phyloP scores from a whole-genome alignment of 805 yeast genomes.

The Candida sanyiensis region DNA sequence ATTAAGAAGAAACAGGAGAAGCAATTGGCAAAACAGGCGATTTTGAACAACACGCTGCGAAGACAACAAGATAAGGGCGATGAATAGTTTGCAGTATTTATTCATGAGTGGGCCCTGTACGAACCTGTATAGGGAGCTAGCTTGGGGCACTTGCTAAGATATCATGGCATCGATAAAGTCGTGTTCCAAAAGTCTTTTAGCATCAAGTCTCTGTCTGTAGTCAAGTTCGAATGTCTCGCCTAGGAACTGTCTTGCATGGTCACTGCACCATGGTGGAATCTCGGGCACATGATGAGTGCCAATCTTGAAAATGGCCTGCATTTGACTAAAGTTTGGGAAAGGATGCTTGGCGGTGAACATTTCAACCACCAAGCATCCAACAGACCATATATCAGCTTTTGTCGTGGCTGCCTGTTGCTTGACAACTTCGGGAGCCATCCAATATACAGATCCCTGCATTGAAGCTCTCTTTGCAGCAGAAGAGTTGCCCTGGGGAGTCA shows the following conservation, averaged over 20 bases:
- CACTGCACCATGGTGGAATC: conserved; percentile 68
- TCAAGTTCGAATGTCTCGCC: conserved; percentile 67
- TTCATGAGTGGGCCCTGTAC: no score
- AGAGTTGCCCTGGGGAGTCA: conserved; percentile 41
- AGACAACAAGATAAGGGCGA: conserved; percentile 11
- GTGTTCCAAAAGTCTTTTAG: conserved; percentile 61
- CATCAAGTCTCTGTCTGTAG: conserved; percentile 66
- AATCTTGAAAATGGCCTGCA: conserved; percentile 94
- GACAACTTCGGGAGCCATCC: conserved; percentile 99
- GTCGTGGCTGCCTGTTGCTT: conserved; percentile 87
- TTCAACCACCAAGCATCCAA: conserved; percentile 90
- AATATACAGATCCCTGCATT: conserved; percentile 88
- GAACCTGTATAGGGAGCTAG: no score
- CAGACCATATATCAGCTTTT: conserved; percentile 95
- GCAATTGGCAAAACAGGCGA: conserved; percentile 28
- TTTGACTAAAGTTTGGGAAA: conserved; percentile 87
- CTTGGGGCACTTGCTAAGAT: not conserved
- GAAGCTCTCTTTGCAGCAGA: conserved; percentile 58
- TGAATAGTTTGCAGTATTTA: no score
- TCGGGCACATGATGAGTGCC: conserved; percentile 83
- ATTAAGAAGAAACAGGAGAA: conserved; percentile 41
- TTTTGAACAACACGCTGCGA: conserved; percentile 18
- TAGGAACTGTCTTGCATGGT: conserved; percentile 63
- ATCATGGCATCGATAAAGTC: conserved; percentile 39
- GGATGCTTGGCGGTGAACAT: conserved; percentile 97